These are phyloP conservation scores for Rhodosorus marinus DNA, from an alignment of 23 red algal genomes.

Conservation along the genomic window DNA sequence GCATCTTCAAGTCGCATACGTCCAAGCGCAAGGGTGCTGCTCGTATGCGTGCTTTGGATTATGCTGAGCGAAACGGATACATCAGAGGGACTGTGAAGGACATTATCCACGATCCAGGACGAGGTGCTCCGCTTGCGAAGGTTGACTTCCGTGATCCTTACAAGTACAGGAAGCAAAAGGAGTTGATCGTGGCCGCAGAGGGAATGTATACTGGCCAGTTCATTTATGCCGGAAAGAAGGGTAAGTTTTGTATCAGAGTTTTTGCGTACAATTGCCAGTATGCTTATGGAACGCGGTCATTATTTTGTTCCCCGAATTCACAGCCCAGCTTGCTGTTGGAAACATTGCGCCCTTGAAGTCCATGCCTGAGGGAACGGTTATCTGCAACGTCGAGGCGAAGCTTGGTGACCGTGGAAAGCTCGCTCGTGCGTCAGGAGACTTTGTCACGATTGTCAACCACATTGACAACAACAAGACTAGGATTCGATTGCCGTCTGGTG, in stretches of 20 bases:
- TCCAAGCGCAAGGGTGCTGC: conserved; percentile 86
- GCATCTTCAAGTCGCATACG: conserved; percentile 92
- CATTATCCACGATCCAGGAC: conserved; percentile 93
- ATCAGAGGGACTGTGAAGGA: conserved; percentile 66
- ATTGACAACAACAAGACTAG: conserved; percentile 83
- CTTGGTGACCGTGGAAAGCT: conserved; percentile 87
- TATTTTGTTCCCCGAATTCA: neutral
- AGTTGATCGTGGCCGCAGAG: conserved; percentile 83
- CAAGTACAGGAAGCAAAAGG: conserved; percentile 52
- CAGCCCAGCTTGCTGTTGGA: conserved; percentile 82
- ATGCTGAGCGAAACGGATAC: conserved; percentile 93
- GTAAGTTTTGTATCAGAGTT: too few species aligned
- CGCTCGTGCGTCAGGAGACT: conserved; percentile 64
- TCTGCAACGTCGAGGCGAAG: conserved; percentile 96
- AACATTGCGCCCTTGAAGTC: conserved; percentile 68
- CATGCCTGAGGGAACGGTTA: conserved; percentile 94
- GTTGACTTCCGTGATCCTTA: conserved; percentile 91
- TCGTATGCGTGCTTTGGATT: conserved; percentile 71
- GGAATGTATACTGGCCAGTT: conserved; percentile 97
- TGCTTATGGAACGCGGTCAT: neutral
- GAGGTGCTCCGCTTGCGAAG: conserved; percentile 87
- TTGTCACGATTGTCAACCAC: conserved; percentile 89
- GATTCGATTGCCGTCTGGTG: conserved; percentile 78
- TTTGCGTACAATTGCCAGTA: neutral
- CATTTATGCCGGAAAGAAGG: conserved; percentile 85